A percentile compares a stretch with the other conserved stretches of the same genome.
Conservation (phyloP, 495 filamentous ascomycete genomes). For the Podospora sp. region DNA sequence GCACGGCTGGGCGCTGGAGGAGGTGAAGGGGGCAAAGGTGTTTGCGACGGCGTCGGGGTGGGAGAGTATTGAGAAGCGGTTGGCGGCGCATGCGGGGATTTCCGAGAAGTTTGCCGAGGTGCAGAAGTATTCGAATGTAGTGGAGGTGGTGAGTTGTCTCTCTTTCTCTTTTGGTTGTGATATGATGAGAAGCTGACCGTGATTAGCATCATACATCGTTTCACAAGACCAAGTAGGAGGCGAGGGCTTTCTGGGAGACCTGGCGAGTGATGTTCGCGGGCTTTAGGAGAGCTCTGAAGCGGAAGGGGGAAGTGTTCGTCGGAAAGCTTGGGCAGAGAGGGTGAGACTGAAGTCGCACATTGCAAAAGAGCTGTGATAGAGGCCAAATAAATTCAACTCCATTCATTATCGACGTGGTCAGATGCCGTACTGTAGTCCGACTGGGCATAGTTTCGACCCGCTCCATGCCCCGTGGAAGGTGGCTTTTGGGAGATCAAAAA, state of each 20-base stretch:
- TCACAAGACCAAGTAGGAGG: neutral
- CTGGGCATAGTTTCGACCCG: neutral
- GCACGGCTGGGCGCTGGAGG: conserved; percentile 24
- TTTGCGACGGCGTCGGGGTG: conserved; percentile 22
- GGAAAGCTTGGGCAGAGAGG: no score
- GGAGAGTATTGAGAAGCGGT: conserved; percentile 21
- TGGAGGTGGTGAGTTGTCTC: conserved; percentile 22
- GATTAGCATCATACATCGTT: conserved; percentile 18
- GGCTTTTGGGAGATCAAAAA: neutral
- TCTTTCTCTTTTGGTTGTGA: neutral
- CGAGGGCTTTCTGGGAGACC: no score
- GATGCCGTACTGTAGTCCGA: neutral
- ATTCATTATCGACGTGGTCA: neutral
- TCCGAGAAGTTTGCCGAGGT: conserved; percentile 20
- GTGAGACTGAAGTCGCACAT: no score
- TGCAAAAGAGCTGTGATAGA: no score
- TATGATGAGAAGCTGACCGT: neutral
- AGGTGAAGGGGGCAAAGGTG: conserved; percentile 24
- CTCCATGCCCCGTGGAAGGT: neutral
- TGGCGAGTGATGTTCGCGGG: no score
- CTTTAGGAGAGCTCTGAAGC: no score
- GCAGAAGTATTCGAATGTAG: conserved; percentile 17
- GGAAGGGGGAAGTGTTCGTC: no score
- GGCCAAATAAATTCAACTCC: no score
- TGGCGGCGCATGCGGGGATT: conserved; percentile 17